Percentiles rank a stretch among this genome's conserved stretches.
Conservation (phyloP, 179 eudicot species). For the Silene coronaria region DNA sequence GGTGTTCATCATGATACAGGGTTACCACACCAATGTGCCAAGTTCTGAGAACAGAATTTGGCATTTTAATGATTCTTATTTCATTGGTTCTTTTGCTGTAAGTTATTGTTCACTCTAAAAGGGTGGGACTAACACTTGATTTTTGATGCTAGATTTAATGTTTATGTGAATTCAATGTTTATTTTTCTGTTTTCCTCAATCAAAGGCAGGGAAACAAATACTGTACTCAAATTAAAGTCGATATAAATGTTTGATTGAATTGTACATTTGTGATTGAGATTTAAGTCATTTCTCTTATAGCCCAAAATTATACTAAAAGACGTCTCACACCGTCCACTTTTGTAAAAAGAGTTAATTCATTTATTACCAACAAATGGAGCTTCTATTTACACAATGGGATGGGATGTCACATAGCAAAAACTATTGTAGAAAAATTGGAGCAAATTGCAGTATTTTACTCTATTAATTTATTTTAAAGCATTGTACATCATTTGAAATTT, state of each 20-base stretch:
- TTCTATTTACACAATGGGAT: too few species aligned
- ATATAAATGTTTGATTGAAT: neutral
- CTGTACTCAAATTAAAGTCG: neutral
- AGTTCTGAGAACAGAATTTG: conserved; percentile 39
- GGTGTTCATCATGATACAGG: conserved; percentile 66
- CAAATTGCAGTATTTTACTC: neutral
- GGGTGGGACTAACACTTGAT: conserved; percentile 26
- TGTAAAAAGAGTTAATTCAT: too few species aligned
- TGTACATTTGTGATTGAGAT: neutral
- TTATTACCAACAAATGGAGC: too few species aligned
- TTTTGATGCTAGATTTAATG: conserved; percentile 9
- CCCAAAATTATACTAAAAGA: too few species aligned
- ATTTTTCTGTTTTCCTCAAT: too few species aligned
- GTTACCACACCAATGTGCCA: conserved; percentile 59
- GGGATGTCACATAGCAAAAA: too few species aligned
- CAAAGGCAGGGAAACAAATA: too few species aligned
- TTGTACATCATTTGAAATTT: too few species aligned
- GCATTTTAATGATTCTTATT: conserved; percentile 11
- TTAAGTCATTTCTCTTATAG: neutral
- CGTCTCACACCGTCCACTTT: too few species aligned
- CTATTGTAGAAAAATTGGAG: too few species aligned
- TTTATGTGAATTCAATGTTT: neutral
- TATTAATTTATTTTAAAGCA: too few species aligned
- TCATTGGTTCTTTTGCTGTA: conserved; percentile 11
- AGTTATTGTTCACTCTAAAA: conserved; percentile 8